phyloP scores from a whole-genome alignment of 2,329 filamentous ascomycete genomes.

The Grosmannia penicillata region DNA sequence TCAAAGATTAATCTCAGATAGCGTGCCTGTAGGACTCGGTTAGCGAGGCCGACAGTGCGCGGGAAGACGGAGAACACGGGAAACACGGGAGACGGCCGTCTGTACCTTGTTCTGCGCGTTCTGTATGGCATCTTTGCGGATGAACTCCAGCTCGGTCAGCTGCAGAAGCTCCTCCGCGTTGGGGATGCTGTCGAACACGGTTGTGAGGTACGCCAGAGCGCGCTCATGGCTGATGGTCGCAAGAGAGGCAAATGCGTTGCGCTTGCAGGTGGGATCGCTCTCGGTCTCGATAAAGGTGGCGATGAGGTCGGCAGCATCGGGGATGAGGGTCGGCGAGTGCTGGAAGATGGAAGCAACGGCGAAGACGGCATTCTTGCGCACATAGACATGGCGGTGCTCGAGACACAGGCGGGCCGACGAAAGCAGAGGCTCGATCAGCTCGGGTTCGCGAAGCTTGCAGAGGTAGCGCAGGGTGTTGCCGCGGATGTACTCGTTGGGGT shows the following conservation, averaged over 20 bases:
- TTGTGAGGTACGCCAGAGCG: constrained; percentile 73
- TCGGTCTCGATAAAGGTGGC: constrained; percentile 80
- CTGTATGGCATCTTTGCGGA: constrained; percentile 89
- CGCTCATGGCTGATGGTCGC: constrained; percentile 87
- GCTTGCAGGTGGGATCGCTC: constrained; percentile 89
- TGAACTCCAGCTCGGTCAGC: constrained; percentile 90
- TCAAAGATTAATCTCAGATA: constrained; percentile 95
- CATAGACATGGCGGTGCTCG: constrained; percentile 92
- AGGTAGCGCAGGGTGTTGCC: constrained; percentile 97
- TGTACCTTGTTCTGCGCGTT: constrained; percentile 84
- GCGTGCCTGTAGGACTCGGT: constrained; percentile 59
- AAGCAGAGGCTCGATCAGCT: constrained; percentile 89
- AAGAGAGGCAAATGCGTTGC: constrained; percentile 90
- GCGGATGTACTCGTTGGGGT: constrained; percentile 94
- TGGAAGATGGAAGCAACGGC: constrained; percentile 84
- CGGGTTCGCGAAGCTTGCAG: constrained; percentile 86
- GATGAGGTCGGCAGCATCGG: constrained; percentile 87
- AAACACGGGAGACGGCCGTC: neutral
- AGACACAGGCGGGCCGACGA: constrained; percentile 85
- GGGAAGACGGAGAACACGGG: too few species aligned
- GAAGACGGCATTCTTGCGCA: constrained; percentile 95
- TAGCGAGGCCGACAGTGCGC: too few species aligned
- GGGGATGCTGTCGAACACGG: constrained; percentile 81
- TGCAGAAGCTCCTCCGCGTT: constrained; percentile 91
- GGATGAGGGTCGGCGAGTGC: constrained; percentile 82